Conservation (phyloP, 805 yeast species). For the Wickerhamomyces bisporus region DNA sequence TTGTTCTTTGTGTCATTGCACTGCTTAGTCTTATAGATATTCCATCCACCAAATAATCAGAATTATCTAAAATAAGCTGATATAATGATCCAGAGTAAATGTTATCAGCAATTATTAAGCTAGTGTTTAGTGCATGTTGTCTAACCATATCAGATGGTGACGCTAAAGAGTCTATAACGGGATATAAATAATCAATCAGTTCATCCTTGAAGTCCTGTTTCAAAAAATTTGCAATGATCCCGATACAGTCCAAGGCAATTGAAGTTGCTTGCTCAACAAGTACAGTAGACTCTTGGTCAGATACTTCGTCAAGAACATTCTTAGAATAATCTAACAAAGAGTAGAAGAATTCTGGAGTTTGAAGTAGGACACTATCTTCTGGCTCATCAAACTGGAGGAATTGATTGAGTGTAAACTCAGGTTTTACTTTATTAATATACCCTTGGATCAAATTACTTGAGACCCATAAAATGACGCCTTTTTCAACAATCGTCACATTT, state of each 20-base stretch:
- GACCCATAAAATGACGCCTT: conserved; percentile 34
- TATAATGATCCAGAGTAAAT: conserved; percentile 55
- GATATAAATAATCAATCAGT: conserved; percentile 65
- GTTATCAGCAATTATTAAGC: conserved; percentile 42
- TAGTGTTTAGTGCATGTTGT: conserved; percentile 48
- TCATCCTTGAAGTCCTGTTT: conserved; percentile 34
- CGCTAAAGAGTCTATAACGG: conserved; percentile 70
- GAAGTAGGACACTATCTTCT: conserved; percentile 15
- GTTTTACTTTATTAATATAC: conserved; percentile 8
- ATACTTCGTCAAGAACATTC: conserved; percentile 33
- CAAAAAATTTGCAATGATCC: conserved; percentile 25
- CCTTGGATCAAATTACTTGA: conserved; percentile 28
- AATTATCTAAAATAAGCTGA: conserved; percentile 55
- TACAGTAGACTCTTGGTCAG: conserved; percentile 16
- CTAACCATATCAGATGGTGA: conserved; percentile 41
- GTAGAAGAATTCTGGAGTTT: conserved; percentile 25
- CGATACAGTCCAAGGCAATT: conserved; percentile 42
- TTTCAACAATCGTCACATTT: conserved; percentile 11
- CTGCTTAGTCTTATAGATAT: conserved; percentile 67
- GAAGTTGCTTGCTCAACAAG: conserved; percentile 17
- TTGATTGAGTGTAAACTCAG: conserved; percentile 17
- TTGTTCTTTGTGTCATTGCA: conserved; percentile 67
- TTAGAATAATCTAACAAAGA: conserved; percentile 36
- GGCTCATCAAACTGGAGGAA: conserved; percentile 26
- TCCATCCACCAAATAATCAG: conserved; percentile 77